These are phyloP conservation scores for Carpediemonas membranifera DNA, from an alignment of 78 protist genomes.

Conservation along the genomic window DNA sequence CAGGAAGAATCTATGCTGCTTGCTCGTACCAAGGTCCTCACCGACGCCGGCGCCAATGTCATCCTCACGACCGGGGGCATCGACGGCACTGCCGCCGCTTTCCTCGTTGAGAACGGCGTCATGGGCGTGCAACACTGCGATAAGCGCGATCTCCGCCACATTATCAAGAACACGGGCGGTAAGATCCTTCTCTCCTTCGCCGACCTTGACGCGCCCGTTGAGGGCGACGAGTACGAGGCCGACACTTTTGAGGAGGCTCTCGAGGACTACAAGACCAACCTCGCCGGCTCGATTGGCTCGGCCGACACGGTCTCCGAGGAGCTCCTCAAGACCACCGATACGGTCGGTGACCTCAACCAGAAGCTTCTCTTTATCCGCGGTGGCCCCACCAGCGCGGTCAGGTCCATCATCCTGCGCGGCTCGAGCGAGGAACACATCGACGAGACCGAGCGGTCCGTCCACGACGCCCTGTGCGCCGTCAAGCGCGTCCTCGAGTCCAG, in stretches of 20 bases:
- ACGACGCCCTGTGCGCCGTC: conserved; percentile 93
- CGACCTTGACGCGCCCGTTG: conserved; percentile 84
- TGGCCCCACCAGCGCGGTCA: conserved; percentile 33
- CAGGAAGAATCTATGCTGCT: conserved; percentile 46
- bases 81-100: conserved; percentile 81
- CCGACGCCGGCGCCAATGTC: conserved; percentile 94
- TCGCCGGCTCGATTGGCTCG: not conserved
- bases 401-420: conserved; percentile 88
- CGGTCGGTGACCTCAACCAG: too few relatives aligned
- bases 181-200: conserved; percentile 56
- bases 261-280: not conserved
- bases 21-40: conserved; percentile 66
- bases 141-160: conserved; percentile 78
- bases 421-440: conserved; percentile 73
- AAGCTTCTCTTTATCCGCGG: conserved; percentile 23
- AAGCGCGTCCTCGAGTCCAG: conserved; percentile 76
- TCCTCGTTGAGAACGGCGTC: conserved; percentile 81
- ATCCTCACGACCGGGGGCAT: conserved; percentile 89
- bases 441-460: conserved; percentile 86
- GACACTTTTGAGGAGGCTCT: conserved; percentile 59
- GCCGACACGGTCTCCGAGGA: conserved; percentile 63
- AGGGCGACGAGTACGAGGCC: conserved; percentile 62
- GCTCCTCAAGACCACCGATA: too few relatives aligned
- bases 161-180: conserved; percentile 90
- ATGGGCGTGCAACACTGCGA: conserved; percentile 81